A percentile compares a stretch with the other conserved stretches of the same genome.
phyloP scores from a whole-genome alignment of 768 basidiomycete genomes.

The Phylloporus rhodoxanthus region DNA sequence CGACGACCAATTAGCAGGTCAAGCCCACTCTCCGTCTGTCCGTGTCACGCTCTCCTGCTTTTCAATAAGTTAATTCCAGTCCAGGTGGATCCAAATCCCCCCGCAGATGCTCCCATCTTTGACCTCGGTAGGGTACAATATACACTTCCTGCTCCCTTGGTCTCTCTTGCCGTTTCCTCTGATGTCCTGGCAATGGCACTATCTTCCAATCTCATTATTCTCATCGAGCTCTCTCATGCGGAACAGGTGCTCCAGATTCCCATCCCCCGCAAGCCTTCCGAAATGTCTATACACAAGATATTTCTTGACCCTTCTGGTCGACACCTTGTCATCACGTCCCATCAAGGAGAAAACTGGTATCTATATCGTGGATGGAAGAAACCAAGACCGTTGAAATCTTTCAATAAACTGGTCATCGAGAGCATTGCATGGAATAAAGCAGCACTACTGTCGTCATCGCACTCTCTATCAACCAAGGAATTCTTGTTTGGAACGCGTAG shows the following conservation, averaged over 20 bases:
- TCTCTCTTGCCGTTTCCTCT: slow-evolving; percentile 78
- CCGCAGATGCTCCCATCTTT: slow-evolving; percentile 55
- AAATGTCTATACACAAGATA: slow-evolving; percentile 73
- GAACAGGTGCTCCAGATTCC: slow-evolving; percentile 82
- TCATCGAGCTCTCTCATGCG: slow-evolving; percentile 84
- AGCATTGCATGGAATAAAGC: slow-evolving; percentile 88
- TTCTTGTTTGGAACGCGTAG: slow-evolving; percentile 82
- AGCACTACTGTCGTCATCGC: slow-evolving; percentile 54
- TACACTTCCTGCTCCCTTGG: slow-evolving; percentile 76
- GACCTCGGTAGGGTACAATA: slow-evolving; percentile 88
- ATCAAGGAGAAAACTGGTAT: slow-evolving; percentile 92
- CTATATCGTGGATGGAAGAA: slow-evolving; percentile 78
- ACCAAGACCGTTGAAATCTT: slow-evolving; percentile 67
- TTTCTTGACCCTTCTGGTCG: slow-evolving; percentile 92
- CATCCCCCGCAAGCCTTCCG: slow-evolving; percentile 67
- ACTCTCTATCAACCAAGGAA: slow-evolving; percentile 73
- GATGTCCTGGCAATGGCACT: slow-evolving; percentile 85
- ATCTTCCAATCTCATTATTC: slow-evolving; percentile 66
- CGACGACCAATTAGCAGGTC: slow-evolving; percentile 44
- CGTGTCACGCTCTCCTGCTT: not conserved
- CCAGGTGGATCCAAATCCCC: slow-evolving; percentile 32
- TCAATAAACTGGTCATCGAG: slow-evolving; percentile 80
- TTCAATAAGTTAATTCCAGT: slow-evolving; percentile 7
- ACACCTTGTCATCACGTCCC: slow-evolving; percentile 82
- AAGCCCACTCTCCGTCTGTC: slow-evolving; percentile 31